Base-by-base conservation (phyloP, 1,284 basidiomycete genomes). In the Vanrija sp. region DNA sequence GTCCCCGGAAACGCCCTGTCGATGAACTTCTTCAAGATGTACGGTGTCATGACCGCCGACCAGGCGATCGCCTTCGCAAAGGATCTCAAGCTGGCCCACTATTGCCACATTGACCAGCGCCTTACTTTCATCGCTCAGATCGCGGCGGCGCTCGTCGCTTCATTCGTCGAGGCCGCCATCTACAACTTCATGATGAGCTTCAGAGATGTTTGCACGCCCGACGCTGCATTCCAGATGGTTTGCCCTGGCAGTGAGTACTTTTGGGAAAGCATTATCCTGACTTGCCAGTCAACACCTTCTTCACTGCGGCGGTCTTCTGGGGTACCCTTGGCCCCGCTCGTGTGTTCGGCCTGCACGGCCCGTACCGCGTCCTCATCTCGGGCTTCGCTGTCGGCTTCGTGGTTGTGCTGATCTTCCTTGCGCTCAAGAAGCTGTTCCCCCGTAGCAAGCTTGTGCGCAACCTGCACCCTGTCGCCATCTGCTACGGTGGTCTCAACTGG, bases 381-480 rank as follows among this genome's bases (percentile, higher is more conserved):
- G 89, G 88, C 80, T 89, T 91, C 82, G 79, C 86, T 57, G 74
- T 89, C 61, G 90, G 89, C 47, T 81, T 84, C 18, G 42, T 87
- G 19, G 14, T 46, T 38, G 59, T 48, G 29, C 38, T 43, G 6
- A 87, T 79, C 79, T 86, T 49, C 34, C 51, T 49, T 43, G 14
- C 29, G 16, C 23, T 57, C 18, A 15, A 47, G 43, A 58, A 56
- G 53, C 16, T 14, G 34, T 34, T 43, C 34, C 54, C 54, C 9
- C 38, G 38, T 18, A n/a, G 12, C 49, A 38, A 25, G 38, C n/a
- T 28, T 19, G 16, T 57, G 38, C 58, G 58, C n/a, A 25, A 44
- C 16, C 15, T 60, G 38, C 58, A 60, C 54, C 45, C 54, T n/a
- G 49, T 57, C 21, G 34, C 19, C 54, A 47, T 60, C 42, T 46